phyloP scores from a whole-genome alignment of 805 yeast species.

The Schizosaccharomyces lindneri region DNA sequence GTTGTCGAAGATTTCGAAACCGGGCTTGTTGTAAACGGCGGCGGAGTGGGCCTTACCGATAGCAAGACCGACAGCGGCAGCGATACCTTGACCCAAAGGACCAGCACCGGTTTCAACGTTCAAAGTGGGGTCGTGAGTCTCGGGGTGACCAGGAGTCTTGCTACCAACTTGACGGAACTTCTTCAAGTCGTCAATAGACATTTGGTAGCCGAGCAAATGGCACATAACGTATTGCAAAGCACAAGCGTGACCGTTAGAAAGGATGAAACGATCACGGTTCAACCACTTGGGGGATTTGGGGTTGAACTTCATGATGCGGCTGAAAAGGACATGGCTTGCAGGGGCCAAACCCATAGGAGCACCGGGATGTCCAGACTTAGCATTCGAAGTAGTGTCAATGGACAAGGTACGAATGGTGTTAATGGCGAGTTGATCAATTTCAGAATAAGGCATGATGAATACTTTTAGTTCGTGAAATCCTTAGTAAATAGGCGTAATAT shows the following conservation, averaged over 20 bases:
- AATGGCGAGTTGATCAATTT: constrained; percentile 51
- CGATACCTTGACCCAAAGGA: constrained; percentile 94
- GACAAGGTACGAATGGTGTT: constrained; percentile 74
- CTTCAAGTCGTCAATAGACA: constrained; percentile 65
- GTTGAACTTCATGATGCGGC: constrained; percentile 54
- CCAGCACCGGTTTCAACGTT: constrained; percentile 97
- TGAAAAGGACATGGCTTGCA: constrained; percentile 67
- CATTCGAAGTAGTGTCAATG: constrained; percentile 63
- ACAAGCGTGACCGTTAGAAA: constrained; percentile 80
- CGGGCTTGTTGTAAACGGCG: constrained; percentile 83
- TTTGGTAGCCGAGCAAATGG: constrained; percentile 64
- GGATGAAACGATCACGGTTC: constrained; percentile 83
- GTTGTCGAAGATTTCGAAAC: constrained; percentile 42
- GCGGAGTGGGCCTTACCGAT: constrained; percentile 81
- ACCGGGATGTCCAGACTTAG: constrained; percentile 97
- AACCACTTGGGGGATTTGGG: constrained; percentile 82
- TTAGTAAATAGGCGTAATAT: no score
- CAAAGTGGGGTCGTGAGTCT: constrained; percentile 42
- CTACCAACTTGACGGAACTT: constrained; percentile 73
- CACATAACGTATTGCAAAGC: constrained; percentile 67
- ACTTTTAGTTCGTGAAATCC: background rate
- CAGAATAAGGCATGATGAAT: constrained; percentile 11
- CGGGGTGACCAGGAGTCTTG: constrained; percentile 95
- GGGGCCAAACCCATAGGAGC: constrained; percentile 98
- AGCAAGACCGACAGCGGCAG: constrained; percentile 90